A percentile compares a stretch with the other conserved stretches of the same genome.
Evolutionary conservation across 148 eudicot genomes (phyloP).

Genomic region (Simmondsia chinensis): DNA sequence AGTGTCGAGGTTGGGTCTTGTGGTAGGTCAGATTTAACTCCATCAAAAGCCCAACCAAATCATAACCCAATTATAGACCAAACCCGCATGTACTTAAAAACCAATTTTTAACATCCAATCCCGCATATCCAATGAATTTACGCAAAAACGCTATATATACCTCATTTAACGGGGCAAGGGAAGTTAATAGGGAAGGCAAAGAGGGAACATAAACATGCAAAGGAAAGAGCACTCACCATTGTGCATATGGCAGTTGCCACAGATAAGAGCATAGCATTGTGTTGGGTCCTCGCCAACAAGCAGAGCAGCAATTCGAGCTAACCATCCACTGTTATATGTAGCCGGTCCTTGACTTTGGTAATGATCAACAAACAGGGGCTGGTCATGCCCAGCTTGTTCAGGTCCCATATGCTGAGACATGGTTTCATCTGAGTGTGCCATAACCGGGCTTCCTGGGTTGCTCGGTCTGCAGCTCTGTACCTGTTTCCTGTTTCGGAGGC

Average conservation of each 20-base stretch:
- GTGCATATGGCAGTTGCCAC: constrained; percentile 96
- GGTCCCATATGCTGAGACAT: constrained; percentile 18
- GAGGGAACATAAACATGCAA: no score
- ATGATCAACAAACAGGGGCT: constrained; percentile 51
- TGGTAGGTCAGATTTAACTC: no score
- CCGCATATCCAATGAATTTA: no score
- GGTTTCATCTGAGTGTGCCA: constrained; percentile 26
- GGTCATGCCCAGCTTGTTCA: constrained; percentile 32
- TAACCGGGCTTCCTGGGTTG: constrained; percentile 27
- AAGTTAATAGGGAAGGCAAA: no score
- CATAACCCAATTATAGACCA: no score
- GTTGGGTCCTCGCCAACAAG: constrained; percentile 99
- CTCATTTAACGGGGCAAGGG: no score
- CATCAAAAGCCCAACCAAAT: no score
- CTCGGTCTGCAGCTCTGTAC: constrained; percentile 26
- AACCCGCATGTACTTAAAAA: no score
- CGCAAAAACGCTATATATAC: no score
- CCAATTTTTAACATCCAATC: no score
- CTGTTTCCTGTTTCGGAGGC: constrained; percentile 74
- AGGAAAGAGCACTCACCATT: constrained; percentile 63
- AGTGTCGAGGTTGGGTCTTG: no score
- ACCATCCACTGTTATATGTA: constrained; percentile 65
- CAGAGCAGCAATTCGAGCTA: constrained; percentile 79
- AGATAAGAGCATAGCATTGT: constrained; percentile 85
- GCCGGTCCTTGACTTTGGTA: constrained; percentile 36